A percentile compares a stretch with the other conserved stretches of the same genome.
Evolutionary conservation across 2,329 filamentous ascomycete species (phyloP).

Genomic region (Penicillium sp.): DNA sequence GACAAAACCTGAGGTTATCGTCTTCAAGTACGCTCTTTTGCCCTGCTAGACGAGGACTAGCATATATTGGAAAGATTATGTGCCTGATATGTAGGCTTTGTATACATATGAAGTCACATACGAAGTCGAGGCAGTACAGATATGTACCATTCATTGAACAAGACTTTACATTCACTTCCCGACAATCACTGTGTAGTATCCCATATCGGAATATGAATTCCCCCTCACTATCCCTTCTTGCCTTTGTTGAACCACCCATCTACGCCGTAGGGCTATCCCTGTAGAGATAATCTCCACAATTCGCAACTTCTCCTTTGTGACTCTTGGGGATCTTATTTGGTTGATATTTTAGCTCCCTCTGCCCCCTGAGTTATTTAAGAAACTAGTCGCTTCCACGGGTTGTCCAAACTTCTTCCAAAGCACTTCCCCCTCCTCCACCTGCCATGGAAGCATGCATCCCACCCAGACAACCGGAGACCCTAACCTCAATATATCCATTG

Average conservation of each 20-base stretch:
- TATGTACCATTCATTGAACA: neutral
- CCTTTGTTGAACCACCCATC: neutral
- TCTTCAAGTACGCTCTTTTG: neutral
- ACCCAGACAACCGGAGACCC: neutral
- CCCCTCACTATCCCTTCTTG: neutral
- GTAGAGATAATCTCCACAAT: neutral
- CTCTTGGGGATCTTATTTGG: no score
- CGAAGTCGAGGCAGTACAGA: neutral
- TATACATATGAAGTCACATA: neutral
- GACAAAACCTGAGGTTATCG: no score
- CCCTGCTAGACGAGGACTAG: no score
- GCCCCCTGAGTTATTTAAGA: neutral
- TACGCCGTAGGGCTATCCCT: neutral
- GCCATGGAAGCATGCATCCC: neutral
- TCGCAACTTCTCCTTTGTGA: no score
- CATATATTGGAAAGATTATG: neutral
- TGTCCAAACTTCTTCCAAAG: neutral
- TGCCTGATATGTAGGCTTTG: neutral
- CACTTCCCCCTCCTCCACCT: neutral
- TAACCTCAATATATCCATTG: conserved; percentile 9
- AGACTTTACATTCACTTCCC: neutral
- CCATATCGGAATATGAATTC: no score
- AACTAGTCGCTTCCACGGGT: neutral
- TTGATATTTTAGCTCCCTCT: neutral
- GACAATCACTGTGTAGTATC: neutral